These are phyloP conservation scores for Plantago ovata DNA, from an alignment of 257 asterid species.

Conservation along the genomic window DNA sequence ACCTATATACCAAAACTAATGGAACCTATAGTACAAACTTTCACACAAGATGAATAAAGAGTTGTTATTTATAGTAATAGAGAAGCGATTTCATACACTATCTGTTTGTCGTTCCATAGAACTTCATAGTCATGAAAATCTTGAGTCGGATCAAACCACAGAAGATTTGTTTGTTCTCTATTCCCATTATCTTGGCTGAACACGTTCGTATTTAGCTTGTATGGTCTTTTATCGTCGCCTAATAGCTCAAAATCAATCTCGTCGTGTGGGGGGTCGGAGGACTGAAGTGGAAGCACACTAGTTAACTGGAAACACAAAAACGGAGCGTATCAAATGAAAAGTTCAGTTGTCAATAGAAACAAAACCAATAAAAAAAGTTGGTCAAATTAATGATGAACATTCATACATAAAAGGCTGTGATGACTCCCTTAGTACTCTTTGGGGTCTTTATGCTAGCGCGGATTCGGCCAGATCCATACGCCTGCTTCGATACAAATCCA, in stretches of 20 bases:
- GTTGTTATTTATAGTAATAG: no score
- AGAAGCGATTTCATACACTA: constrained; percentile 25
- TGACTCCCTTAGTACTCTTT: neutral
- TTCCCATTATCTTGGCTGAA: constrained; percentile 24
- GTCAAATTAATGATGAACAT: neutral
- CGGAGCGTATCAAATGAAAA: no score
- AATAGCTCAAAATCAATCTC: constrained; percentile 33
- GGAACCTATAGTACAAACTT: no score
- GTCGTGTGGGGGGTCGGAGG: constrained; percentile 1
- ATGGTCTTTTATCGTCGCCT: neutral
- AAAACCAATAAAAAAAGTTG: no score
- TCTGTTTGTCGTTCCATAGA: constrained; percentile 26
- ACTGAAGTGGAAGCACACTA: neutral
- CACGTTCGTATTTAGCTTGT: constrained; percentile 22
- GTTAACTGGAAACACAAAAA: constrained; percentile 20
- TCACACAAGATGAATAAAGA: no score
- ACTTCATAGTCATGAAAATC: constrained; percentile 20
- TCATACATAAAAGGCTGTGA: neutral
- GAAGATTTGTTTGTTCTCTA: constrained; percentile 28
- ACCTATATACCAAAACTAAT: neutral
- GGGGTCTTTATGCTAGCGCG: constrained; percentile 22
- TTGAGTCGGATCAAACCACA: constrained; percentile 25
- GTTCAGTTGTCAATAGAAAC: no score
- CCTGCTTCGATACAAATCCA: constrained; percentile 25
- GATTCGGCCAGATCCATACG: constrained; percentile 29